Conservation (phyloP, 352 stramenopile genomes). For the Phytopythium montanum region DNA sequence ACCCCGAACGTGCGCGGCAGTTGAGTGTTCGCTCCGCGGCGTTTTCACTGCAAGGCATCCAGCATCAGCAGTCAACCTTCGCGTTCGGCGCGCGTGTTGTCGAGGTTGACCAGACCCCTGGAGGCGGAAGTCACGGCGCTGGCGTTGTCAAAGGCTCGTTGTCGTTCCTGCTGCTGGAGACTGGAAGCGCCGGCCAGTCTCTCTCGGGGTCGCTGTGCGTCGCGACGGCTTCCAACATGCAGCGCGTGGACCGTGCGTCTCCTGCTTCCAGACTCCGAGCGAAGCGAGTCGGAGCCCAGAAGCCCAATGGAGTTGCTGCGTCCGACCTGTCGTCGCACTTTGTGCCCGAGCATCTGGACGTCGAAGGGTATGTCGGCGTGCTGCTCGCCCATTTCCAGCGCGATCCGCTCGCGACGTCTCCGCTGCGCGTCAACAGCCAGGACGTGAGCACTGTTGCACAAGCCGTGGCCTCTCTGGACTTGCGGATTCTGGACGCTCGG, state of each 20-base stretch:
- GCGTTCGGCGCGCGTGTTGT: slow-evolving; percentile 58
- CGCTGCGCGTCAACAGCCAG: slow-evolving; percentile 36
- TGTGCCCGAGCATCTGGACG: slow-evolving; percentile 27
- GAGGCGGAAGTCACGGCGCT: slow-evolving; percentile 15
- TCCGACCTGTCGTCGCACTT: slow-evolving; percentile 24
- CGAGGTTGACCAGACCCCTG: not conserved
- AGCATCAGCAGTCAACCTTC: slow-evolving; percentile 31
- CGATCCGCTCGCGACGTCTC: slow-evolving; percentile 30
- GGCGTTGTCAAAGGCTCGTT: slow-evolving; percentile 56
- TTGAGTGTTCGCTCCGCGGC: slow-evolving; percentile 46
- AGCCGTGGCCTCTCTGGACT: slow-evolving; percentile 50
- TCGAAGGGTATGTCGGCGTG: slow-evolving; percentile 56
- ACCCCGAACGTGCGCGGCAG: slow-evolving; percentile 21
- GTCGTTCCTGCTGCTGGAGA: slow-evolving; percentile 60
- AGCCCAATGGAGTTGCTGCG: not conserved
- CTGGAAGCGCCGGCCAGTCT: slow-evolving; percentile 22
- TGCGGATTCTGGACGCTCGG: slow-evolving; percentile 79
- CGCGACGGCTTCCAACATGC: slow-evolving; percentile 68
- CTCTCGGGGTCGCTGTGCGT: slow-evolving; percentile 43
- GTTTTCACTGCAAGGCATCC: slow-evolving; percentile 69
- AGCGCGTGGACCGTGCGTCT: slow-evolving; percentile 35
- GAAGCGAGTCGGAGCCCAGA: not conserved
- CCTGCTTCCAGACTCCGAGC: not conserved
- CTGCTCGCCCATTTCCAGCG: slow-evolving; percentile 62
- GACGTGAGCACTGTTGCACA: slow-evolving; percentile 52